Conservation (phyloP, 2,329 filamentous ascomycete species). For the Clonostachys byssicola region DNA sequence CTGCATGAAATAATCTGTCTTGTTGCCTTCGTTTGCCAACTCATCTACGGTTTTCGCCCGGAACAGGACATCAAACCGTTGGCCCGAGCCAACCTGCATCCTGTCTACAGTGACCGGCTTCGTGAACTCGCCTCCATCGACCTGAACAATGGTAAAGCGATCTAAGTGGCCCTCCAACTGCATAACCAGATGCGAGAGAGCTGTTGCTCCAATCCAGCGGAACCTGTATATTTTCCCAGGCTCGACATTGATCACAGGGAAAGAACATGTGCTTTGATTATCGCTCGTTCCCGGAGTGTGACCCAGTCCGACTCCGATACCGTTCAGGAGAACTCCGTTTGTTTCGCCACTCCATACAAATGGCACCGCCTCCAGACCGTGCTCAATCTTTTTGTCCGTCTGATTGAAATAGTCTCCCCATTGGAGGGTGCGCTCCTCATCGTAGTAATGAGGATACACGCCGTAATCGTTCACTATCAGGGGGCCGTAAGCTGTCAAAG, state of each 20-base stretch:
- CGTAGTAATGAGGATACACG: slow-evolving; percentile 51
- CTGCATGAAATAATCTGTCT: slow-evolving; percentile 38
- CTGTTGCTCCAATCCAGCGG: slow-evolving; percentile 53
- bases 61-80: slow-evolving; percentile 57
- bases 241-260: slow-evolving; percentile 52
- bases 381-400: slow-evolving; percentile 45
- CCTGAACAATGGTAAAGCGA: slow-evolving; percentile 51
- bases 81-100: slow-evolving; percentile 52
- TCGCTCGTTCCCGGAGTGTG: not conserved
- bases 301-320: not conserved
- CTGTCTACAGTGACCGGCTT: slow-evolving; percentile 37
- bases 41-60: slow-evolving; percentile 43
- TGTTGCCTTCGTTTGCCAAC: slow-evolving; percentile 17
- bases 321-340: slow-evolving; percentile 17
- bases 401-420: slow-evolving; percentile 55
- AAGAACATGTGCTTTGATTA: slow-evolving; percentile 24
- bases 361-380: slow-evolving; percentile 39
- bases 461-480: slow-evolving; percentile 52
- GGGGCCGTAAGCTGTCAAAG: slow-evolving; percentile 49
- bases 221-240: slow-evolving; percentile 58
- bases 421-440: slow-evolving; percentile 54
- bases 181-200: slow-evolving; percentile 47
- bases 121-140: slow-evolving; percentile 52
- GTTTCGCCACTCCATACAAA: slow-evolving; percentile 58
- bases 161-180: slow-evolving; percentile 53